Percentiles rank a stretch among this genome's conserved stretches.
Evolutionary conservation across 2,329 filamentous ascomycete species (phyloP).

Genomic region (Alternaria longipes): DNA sequence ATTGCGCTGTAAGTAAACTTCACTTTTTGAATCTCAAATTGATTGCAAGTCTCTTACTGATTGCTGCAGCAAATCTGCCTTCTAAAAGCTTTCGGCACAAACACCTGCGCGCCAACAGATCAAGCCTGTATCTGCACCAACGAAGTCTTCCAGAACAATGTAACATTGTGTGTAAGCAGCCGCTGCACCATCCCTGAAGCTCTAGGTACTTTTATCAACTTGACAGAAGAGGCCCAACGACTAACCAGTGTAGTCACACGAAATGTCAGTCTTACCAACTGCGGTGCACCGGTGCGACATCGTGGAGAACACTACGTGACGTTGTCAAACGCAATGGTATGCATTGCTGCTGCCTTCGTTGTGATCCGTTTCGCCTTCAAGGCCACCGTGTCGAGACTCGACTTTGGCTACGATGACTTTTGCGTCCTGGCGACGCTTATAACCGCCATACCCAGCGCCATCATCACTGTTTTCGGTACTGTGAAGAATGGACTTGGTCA

Average conservation of each 20-base stretch:
- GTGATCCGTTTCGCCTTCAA: constrained; percentile 51
- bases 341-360: constrained; percentile 48
- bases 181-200: constrained; percentile 36
- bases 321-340: constrained; percentile 46
- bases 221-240: background rate
- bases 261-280: constrained; percentile 53
- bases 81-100: constrained; percentile 18
- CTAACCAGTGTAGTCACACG: constrained; percentile 45
- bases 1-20: constrained; percentile 27
- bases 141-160: constrained; percentile 26
- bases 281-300: constrained; percentile 52
- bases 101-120: constrained; percentile 30
- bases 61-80: constrained; percentile 22
- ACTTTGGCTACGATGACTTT: constrained; percentile 54
- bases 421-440: constrained; percentile 37
- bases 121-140: constrained; percentile 37
- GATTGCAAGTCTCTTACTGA: background rate
- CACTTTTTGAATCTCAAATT: background rate
- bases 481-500: constrained; percentile 56
- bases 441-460: constrained; percentile 34
- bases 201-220: constrained; percentile 22
- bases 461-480: constrained; percentile 38
- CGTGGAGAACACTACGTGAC: constrained; percentile 45
- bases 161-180: constrained; percentile 30
- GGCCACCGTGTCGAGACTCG: constrained; percentile 41